Evolutionary conservation across 805 yeast genomes (phyloP).

Genomic region (Lipomyces spencermartinsiae): DNA sequence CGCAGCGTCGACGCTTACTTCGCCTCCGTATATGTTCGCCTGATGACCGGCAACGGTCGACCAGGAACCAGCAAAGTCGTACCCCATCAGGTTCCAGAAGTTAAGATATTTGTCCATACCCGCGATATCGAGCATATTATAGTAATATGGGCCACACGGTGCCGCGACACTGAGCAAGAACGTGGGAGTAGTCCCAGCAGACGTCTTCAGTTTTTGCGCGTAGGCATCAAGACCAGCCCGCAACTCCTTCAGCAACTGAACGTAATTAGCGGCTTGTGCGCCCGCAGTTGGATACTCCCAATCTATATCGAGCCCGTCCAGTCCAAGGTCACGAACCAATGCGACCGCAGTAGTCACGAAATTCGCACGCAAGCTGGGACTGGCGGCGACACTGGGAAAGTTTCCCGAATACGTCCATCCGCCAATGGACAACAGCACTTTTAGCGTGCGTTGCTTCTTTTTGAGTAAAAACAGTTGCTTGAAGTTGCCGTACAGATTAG

Average conservation of each 20-base stretch:
- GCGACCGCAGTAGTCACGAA: slow-evolving; percentile 60
- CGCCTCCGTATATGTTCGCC: slow-evolving; percentile 65
- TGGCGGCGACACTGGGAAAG: slow-evolving; percentile 52
- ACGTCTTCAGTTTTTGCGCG: slow-evolving; percentile 43
- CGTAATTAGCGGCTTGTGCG: slow-evolving; percentile 55
- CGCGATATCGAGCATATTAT: slow-evolving; percentile 50
- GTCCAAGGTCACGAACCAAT: slow-evolving; percentile 54
- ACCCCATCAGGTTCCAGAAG: slow-evolving; percentile 89
- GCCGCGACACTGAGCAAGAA: slow-evolving; percentile 73
- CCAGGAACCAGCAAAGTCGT: slow-evolving; percentile 78
- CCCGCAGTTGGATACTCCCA: slow-evolving; percentile 82
- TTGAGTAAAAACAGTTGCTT: slow-evolving; percentile 59
- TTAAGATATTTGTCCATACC: slow-evolving; percentile 65
- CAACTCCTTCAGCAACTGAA: slow-evolving; percentile 52
- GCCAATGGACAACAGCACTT: slow-evolving; percentile 78
- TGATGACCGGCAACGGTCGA: slow-evolving; percentile 61
- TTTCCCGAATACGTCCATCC: slow-evolving; percentile 68
- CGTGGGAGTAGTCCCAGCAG: slow-evolving; percentile 9
- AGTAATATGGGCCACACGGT: slow-evolving; percentile 62
- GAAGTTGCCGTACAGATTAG: slow-evolving; percentile 53
- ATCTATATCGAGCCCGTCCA: slow-evolving; percentile 93
- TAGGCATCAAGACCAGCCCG: slow-evolving; percentile 51
- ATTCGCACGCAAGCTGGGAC: slow-evolving; percentile 46
- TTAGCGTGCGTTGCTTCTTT: slow-evolving; percentile 51
- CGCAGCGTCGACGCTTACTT: slow-evolving; percentile 57